These are phyloP conservation scores for Symbiodinium natans DNA, from an alignment of 73 alveolate genomes.

Conservation along the genomic window DNA sequence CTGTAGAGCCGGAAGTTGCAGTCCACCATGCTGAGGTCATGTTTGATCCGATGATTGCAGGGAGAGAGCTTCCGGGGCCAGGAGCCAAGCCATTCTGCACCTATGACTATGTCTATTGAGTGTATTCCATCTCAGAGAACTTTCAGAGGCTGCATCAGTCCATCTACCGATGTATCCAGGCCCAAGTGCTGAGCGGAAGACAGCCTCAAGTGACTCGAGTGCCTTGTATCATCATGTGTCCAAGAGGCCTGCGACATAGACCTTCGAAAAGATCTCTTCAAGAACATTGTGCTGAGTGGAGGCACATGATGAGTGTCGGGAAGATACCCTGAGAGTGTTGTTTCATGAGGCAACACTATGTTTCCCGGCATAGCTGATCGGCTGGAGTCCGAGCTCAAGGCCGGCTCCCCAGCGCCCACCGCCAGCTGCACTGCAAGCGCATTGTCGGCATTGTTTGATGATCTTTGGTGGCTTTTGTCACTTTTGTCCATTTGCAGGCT, in stretches of 20 bases:
- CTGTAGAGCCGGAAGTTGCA: neutral
- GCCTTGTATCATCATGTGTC: neutral
- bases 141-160: conserved; percentile 66
- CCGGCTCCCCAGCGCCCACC: neutral
- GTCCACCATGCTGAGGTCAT: conserved; percentile 31
- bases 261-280: conserved; percentile 94
- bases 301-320: conserved; percentile 10
- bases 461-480: neutral
- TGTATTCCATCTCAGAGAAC: no score
- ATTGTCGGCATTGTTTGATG: neutral
- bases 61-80: conserved; percentile 89
- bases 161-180: conserved; percentile 68
- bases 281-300: conserved; percentile 94
- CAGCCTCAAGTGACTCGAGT: neutral
- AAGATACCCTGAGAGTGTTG: neutral
- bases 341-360: conserved; percentile 94
- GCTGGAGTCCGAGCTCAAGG: conserved; percentile 93
- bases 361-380: conserved; percentile 94
- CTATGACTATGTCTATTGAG: no score
- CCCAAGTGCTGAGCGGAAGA: neutral
- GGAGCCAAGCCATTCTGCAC: neutral
- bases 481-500: neutral
- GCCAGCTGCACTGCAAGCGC: neutral
- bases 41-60: conserved; percentile 95
- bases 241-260: conserved; percentile 94